Conservation (phyloP, 73 alveolate species). For the Paramecium bursaria region DNA sequence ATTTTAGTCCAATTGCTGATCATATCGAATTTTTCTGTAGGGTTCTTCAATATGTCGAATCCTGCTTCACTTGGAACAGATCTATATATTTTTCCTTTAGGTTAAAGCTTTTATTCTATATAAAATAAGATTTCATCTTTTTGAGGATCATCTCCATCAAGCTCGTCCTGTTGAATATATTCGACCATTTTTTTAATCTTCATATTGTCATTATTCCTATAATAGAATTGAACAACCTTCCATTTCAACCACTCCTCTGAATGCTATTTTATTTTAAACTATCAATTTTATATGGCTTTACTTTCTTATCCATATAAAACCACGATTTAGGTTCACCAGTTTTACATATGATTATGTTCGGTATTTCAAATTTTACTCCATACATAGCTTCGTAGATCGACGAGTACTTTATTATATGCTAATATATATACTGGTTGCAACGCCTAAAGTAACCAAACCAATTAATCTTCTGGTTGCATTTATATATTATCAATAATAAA, state of each 20-base stretch:
- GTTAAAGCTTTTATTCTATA: slow-evolving; percentile 44
- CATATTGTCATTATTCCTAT: not conserved
- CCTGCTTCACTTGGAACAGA: slow-evolving; percentile 45
- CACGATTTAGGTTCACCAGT: slow-evolving; percentile 50
- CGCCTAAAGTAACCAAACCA: slow-evolving; percentile 19
- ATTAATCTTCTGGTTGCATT: slow-evolving; percentile 37
- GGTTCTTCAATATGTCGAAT: slow-evolving; percentile 20
- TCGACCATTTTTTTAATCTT: not conserved
- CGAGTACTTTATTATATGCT: not conserved
- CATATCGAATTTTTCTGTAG: slow-evolving; percentile 34
- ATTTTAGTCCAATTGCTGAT: slow-evolving; percentile 47
- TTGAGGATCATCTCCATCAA: not conserved
- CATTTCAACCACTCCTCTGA: slow-evolving; percentile 58
- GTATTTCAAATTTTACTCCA: slow-evolving; percentile 9
- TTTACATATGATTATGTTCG: slow-evolving; percentile 8
- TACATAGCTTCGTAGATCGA: slow-evolving; percentile 41
- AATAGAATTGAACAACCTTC: slow-evolving; percentile 34
- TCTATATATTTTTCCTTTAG: slow-evolving; percentile 39
- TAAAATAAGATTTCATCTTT: not conserved
- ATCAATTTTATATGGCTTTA: not conserved
- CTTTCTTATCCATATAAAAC: slow-evolving; percentile 52
- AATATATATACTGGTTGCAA: slow-evolving; percentile 28
- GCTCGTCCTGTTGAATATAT: slow-evolving; percentile 12
- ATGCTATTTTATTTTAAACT: slow-evolving; percentile 7
- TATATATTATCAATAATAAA: slow-evolving; percentile 29